phyloP scores from a whole-genome alignment of 2,329 filamentous ascomycete genomes.

The Fusarium denticulatum region DNA sequence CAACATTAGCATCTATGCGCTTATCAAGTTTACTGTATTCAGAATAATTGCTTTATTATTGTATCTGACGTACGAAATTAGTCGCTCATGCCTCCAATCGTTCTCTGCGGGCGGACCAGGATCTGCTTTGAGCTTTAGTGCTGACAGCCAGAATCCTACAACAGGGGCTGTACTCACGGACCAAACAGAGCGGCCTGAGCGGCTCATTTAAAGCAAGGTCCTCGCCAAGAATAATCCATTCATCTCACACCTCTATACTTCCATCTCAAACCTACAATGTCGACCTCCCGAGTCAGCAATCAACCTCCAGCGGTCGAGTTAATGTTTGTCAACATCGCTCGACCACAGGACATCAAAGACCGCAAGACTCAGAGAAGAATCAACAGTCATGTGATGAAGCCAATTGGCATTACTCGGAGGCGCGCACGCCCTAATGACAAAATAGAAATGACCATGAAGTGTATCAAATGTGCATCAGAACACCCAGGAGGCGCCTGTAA shows the following conservation, averaged over 20 bases:
- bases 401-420: background rate
- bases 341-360: background rate
- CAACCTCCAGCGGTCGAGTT: background rate
- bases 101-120: accelerated
- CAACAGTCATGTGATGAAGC: background rate
- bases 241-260: background rate
- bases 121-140: background rate
- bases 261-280: background rate
- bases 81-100: background rate
- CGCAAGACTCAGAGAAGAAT: background rate
- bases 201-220: background rate
- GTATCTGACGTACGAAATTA: background rate
- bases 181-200: no score
- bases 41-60: no score
- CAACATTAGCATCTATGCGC: no score
- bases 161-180: background rate
- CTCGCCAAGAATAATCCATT: background rate
- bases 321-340: background rate
- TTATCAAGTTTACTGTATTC: no score
- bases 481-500: accelerated
- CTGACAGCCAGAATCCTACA: background rate
- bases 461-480: no score
- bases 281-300: background rate
- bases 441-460: accelerated
- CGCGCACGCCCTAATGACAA: accelerated